A percentile compares a stretch with the other conserved stretches of the same genome.
These are phyloP conservation scores for Solanum pinnatisectum DNA, from an alignment of 257 asterid species.

Conservation along the genomic window DNA sequence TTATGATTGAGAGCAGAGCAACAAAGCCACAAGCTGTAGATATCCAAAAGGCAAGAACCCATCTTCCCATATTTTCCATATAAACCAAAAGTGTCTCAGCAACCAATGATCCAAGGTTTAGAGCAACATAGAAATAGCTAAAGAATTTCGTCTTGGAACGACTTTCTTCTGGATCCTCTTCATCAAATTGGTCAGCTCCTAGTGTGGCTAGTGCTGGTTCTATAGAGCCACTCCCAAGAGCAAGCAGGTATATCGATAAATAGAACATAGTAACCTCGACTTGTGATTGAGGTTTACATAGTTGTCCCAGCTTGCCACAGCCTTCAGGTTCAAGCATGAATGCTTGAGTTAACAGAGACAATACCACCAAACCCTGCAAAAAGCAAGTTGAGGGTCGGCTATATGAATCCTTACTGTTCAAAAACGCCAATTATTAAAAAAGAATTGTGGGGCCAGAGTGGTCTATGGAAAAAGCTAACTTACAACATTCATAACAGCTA, in stretches of 20 bases:
- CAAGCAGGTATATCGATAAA: constrained; percentile 50
- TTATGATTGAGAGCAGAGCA: constrained; percentile 35
- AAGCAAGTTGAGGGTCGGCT: not conserved
- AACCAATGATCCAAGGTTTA: constrained; percentile 62
- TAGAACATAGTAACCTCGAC: constrained; percentile 53
- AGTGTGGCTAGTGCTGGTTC: constrained; percentile 79
- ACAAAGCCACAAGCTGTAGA: constrained; percentile 64
- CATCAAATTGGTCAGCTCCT: constrained; percentile 84
- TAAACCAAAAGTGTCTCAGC: constrained; percentile 71
- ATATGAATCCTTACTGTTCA: not conserved
- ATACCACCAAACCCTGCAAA: constrained; percentile 50
- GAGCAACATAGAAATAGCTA: constrained; percentile 69
- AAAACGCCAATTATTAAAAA: not conserved
- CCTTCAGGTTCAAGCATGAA: constrained; percentile 70
- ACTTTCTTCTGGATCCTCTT: constrained; percentile 53
- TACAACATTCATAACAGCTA: constrained; percentile 51
- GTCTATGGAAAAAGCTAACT: constrained; percentile 12
- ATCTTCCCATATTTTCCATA: constrained; percentile 51
- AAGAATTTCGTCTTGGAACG: constrained; percentile 51
- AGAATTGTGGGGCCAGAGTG: not conserved
- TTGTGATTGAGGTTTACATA: constrained; percentile 40
- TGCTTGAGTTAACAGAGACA: constrained; percentile 55
- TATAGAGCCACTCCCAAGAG: constrained; percentile 82
- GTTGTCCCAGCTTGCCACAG: constrained; percentile 45
- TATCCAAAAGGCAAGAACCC: constrained; percentile 78